Evolutionary conservation across 108 stramenopile species (phyloP), one percentile per base, ranked within the genome.

Genomic region (Thalassiosira profunda): DNA sequence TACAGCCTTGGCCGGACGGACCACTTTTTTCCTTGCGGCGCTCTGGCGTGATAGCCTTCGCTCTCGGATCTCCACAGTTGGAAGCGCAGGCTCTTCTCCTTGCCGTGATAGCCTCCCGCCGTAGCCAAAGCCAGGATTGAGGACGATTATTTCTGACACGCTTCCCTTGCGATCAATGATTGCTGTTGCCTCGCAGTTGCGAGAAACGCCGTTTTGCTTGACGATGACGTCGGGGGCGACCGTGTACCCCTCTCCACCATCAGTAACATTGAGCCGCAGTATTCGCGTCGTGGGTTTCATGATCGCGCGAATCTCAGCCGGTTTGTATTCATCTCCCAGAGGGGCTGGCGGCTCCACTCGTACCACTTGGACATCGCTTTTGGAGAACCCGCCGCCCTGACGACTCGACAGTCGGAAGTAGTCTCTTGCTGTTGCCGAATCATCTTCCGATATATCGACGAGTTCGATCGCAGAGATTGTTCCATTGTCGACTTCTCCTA

Each of bases 401-500:
- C 84, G 77, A 63, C 84, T 72, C 53, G 86, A 89, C 12, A 82
- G 82, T 37, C 89, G 67, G 40, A 69, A 69, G 37, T 42, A 56
- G 34, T 69, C 76, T 44, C 37, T 54, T 1, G 53, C 55, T 2
- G 23, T 52, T 35, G 25, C 20, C 10, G 70, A 73, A 21, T 58
- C 61, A 40, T 29, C 35, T 37, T 67, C 43, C 1, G 41, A 62
- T 25, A 77, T 1, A 38, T 76, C 74, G 26, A 67, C 49, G 1
- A 91, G 21, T 31, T 81, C 76, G 34, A 94, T 60, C 18, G 67
- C 52, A 6, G 79, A 64, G 21, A 96, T 68, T 20, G 88, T 83
- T n/a, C 86, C 90, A 72, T 96, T 88, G 65, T 96, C 94, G 9
- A 85, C 71, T 76, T 96, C 94, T 4, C 90, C 91, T 37, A 96